Conservation (phyloP, 2,329 filamentous ascomycete genomes). For the Didymella lethalis region DNA sequence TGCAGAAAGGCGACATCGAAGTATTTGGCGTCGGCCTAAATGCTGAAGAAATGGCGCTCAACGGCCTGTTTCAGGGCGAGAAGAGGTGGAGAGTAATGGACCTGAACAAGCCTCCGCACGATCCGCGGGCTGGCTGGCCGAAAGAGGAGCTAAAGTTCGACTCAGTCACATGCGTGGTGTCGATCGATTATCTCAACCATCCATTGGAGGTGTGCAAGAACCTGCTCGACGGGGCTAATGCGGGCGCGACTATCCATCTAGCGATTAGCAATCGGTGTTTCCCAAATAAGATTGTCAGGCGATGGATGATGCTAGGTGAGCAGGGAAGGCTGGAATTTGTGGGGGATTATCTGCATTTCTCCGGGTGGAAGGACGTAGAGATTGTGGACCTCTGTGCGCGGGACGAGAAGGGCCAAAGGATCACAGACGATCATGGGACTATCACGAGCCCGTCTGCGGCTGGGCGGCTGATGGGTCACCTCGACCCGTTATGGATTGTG, state of each 20-base stretch:
- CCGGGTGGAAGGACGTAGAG: slow-evolving; percentile 62
- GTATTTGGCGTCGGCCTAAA: slow-evolving; percentile 62
- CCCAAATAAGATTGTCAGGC: slow-evolving; percentile 60
- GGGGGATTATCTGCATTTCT: slow-evolving; percentile 61
- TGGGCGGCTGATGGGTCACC: slow-evolving; percentile 24
- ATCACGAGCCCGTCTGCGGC: slow-evolving; percentile 21
- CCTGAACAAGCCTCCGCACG: slow-evolving; percentile 53
- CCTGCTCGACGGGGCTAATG: slow-evolving; percentile 51
- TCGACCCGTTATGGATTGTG: slow-evolving; percentile 43
- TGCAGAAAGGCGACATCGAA: slow-evolving; percentile 44
- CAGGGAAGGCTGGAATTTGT: slow-evolving; percentile 59
- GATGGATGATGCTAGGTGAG: slow-evolving; percentile 58
- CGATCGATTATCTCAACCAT: slow-evolving; percentile 60
- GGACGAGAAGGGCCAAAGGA: slow-evolving; percentile 33
- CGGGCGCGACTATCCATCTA: slow-evolving; percentile 59
- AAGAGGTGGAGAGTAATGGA: slow-evolving; percentile 50
- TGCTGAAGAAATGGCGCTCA: slow-evolving; percentile 54
- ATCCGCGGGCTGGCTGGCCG: slow-evolving; percentile 30
- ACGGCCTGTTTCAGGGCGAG: slow-evolving; percentile 41
- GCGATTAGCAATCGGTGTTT: slow-evolving; percentile 62
- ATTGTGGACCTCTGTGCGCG: slow-evolving; percentile 60
- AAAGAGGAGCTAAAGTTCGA: slow-evolving; percentile 45
- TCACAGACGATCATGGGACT: slow-evolving; percentile 35
- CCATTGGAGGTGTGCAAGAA: slow-evolving; percentile 57
- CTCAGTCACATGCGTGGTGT: slow-evolving; percentile 60